Evolutionary conservation across 2,329 filamentous ascomycete species (phyloP).

Genomic region (Calonectria pauciramosa): DNA sequence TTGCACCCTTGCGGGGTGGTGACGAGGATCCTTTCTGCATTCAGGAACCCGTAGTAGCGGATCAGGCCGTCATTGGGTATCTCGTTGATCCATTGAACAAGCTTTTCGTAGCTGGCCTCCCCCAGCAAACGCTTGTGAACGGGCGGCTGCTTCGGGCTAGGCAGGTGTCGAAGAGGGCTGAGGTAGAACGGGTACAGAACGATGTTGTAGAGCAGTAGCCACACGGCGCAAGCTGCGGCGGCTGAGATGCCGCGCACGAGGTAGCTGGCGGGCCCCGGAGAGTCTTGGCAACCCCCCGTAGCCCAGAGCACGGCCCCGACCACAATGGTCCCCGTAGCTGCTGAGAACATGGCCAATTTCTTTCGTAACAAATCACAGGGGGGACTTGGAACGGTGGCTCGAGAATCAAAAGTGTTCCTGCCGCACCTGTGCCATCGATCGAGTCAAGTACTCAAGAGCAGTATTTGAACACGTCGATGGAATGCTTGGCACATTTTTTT

Average conservation of each 20-base stretch:
- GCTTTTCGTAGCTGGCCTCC: slow-evolving; percentile 23
- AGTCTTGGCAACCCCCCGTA: slow-evolving; percentile 41
- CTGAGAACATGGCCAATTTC: slow-evolving; percentile 25
- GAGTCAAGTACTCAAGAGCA: background rate
- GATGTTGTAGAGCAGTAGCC: slow-evolving; percentile 19
- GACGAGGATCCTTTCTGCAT: slow-evolving; percentile 17
- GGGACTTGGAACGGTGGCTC: background rate
- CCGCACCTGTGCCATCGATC: too few relatives aligned
- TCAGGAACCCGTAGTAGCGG: slow-evolving; percentile 23
- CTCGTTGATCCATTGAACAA: slow-evolving; percentile 28
- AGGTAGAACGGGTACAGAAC: slow-evolving; percentile 29
- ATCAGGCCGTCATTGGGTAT: slow-evolving; percentile 24
- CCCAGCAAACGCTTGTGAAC: slow-evolving; percentile 15
- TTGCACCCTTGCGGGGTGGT: slow-evolving; percentile 16
- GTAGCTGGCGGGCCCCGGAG: slow-evolving; percentile 67
- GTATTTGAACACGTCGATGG: background rate
- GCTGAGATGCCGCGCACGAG: slow-evolving; percentile 68
- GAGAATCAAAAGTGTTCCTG: background rate
- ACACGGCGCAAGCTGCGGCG: slow-evolving; percentile 65
- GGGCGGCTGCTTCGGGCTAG: slow-evolving; percentile 19
- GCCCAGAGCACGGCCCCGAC: slow-evolving; percentile 16
- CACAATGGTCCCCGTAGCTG: slow-evolving; percentile 3
- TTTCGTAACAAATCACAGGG: background rate
- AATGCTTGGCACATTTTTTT: background rate
- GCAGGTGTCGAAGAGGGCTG: slow-evolving; percentile 30